Evolutionary conservation across 495 filamentous ascomycete genomes (phyloP).

Genomic region (Bacidia rubella): DNA sequence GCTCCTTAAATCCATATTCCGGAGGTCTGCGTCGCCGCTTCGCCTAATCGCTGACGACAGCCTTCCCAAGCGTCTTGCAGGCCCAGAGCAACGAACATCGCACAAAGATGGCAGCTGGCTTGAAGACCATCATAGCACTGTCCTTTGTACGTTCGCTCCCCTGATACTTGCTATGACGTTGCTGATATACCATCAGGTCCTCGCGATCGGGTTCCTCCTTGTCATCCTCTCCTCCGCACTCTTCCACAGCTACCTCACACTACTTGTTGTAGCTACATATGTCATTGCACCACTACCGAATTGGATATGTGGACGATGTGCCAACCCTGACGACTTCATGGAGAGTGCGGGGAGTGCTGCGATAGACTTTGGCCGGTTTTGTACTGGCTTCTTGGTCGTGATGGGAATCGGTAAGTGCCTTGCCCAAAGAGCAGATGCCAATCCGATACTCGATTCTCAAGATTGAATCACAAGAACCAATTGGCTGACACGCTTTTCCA

Average conservation of each 20-base stretch:
- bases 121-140: slow-evolving; percentile 97
- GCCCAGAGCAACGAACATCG: not conserved
- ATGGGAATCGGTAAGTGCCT: slow-evolving; percentile 82
- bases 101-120: slow-evolving; percentile 62
- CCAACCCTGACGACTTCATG: slow-evolving; percentile 95
- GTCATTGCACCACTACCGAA: slow-evolving; percentile 87
- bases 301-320: slow-evolving; percentile 79
- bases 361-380: slow-evolving; percentile 83
- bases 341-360: slow-evolving; percentile 67
- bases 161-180: not conserved
- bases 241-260: slow-evolving; percentile 80
- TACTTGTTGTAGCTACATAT: slow-evolving; percentile 92
- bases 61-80: not conserved
- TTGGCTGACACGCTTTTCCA: too few species aligned
- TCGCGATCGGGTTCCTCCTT: slow-evolving; percentile 97
- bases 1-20: too few species aligned
- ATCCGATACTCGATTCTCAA: too few species aligned
- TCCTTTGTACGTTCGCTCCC: slow-evolving; percentile 58
- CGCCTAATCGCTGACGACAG: not conserved
- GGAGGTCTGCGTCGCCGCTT: not conserved
- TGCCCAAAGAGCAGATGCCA: too few species aligned
- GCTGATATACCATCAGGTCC: slow-evolving; percentile 41
- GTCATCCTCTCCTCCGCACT: slow-evolving; percentile 96
- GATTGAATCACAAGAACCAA: too few species aligned
- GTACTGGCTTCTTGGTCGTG: slow-evolving; percentile 91